Evolutionary conservation across 768 basidiomycete species (phyloP), one percentile per base, ranked within the genome.

Genomic region (Gloeophyllum trabeum): DNA sequence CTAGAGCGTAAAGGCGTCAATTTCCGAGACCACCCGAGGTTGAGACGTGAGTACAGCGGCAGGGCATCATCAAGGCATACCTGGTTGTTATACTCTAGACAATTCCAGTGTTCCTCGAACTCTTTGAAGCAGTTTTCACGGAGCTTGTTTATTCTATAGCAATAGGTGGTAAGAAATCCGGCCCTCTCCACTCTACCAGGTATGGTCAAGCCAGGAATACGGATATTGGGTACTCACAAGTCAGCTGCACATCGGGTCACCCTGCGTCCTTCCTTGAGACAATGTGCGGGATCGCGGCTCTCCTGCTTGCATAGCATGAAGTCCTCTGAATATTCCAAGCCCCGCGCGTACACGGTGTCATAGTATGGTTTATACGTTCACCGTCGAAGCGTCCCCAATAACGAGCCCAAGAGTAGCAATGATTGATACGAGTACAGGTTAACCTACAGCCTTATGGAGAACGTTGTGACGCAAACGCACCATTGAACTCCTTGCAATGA

Each of bases 281-380:
- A 99, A 59, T 93, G 90, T 18, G 63, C 89, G 6, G 94, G 91
- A 55, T 94, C 82, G 45, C 83, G 73, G 55, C 75, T 82, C 69
- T 97, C 93, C 19, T 77, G 69, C 67, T 98, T 98, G 75, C 96
- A 99, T 41, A 97, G 82, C 90, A 98, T 94, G 54, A 89, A 90
- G 66, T 90, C 86, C 74, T 90, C 87, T 88, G 56, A 39, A 42
- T 1, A 43, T 43, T 38, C 25, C 40, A 25, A 21, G 18, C 32
- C 51, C 44, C 22, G 34, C 21, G 28, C 24, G 21, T 4, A 32
- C n/a, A 14, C 19, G 13, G 39, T 13, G 24, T 46, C 36, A 49
- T 44, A 19, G 13, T 37, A 3, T 24, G 4, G n/a, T 5, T 30
- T 19, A 12, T 40, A 22, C 16, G 4, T 13, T 22, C 39, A n/a